Base-by-base conservation (phyloP, 768 basidiomycete species). In the Rhodotorula paludigena region DNA sequence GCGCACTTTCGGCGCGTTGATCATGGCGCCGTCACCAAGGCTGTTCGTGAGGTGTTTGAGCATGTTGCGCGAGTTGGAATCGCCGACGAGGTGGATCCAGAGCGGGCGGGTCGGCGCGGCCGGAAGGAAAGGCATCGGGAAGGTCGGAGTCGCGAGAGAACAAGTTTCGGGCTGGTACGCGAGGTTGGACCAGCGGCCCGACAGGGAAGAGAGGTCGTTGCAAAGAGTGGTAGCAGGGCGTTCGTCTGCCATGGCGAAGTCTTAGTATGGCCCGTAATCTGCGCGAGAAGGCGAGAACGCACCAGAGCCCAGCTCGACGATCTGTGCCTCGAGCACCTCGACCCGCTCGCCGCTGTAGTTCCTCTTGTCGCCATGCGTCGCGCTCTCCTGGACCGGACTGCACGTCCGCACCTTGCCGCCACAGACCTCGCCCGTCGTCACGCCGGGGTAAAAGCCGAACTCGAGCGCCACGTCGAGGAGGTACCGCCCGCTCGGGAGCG, bases 61-160 rank as follows among this genome's bases (percentile, higher is more conserved):
- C 44, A 64, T 56, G 66, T 68, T 72, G 32, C 71, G 71, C 30
- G 63, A 47, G 47, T 72, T 72, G 25, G 71, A 72, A 35, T 72
- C 71, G 38, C 71, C 71, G 63, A 72, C 52, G 35, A 72, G 30
- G 52, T 65, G 60, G n/a, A 72, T 39, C 71, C 71, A 72, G 45
- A 58, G 14, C 11, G 62, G 62, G 7, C 6, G 12, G 21, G 32
- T 0, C 8, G 44, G 0, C 1, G 48, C 2, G 30, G 48, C 23
- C 2, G 47, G 28, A 28, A 32, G 10, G 65, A 62, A 62, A 23
- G 63, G 33, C 2, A 52, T 11, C 0, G 66, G 71, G 35, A 55
- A n/a, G 6, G 55, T n/a, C 0, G 71, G 71, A 11, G 51, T 51
- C 21, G 54, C 33, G 66, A 72, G 66, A 0, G 56, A 21, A 47